Percentiles rank a stretch among this genome's conserved stretches.
Evolutionary conservation across 164 flowering plant genomes (phyloP).

Genomic region (Stephania japonica): DNA sequence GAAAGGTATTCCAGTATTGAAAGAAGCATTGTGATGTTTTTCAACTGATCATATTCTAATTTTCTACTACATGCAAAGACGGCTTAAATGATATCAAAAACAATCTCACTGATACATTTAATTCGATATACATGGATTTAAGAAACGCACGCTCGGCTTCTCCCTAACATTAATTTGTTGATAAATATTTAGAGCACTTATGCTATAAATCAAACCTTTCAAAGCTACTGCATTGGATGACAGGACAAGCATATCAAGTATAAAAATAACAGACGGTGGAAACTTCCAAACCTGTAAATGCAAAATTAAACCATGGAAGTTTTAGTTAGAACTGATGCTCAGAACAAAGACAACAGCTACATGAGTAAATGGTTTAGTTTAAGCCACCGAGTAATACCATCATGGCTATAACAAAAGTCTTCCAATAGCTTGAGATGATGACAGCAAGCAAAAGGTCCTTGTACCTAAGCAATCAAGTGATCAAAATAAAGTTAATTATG

Average conservation of each 20-base stretch:
- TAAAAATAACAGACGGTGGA: constrained; percentile 56
- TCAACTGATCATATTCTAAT: no score
- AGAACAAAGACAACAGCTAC: background rate
- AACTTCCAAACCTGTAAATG: constrained; percentile 77
- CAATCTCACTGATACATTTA: background rate
- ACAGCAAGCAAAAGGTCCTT: constrained; percentile 50
- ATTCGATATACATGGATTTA: background rate
- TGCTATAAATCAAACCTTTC: constrained; percentile 36
- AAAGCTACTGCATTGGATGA: constrained; percentile 79
- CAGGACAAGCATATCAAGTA: constrained; percentile 59
- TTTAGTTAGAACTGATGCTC: background rate
- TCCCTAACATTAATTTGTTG: background rate
- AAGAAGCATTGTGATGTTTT: no score
- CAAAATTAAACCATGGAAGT: constrained; percentile 1
- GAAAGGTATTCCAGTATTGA: no score
- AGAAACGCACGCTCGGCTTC: background rate
- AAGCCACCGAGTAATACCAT: constrained; percentile 37
- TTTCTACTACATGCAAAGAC: background rate
- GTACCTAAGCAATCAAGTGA: constrained; percentile 31
- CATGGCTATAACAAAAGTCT: constrained; percentile 63
- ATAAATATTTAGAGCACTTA: background rate
- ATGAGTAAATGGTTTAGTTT: background rate
- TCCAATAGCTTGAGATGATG: constrained; percentile 75
- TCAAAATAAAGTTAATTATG: background rate
- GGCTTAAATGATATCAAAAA: background rate